phyloP scores from a whole-genome alignment of 169 alveolate genomes.

The Babesia sp. region DNA sequence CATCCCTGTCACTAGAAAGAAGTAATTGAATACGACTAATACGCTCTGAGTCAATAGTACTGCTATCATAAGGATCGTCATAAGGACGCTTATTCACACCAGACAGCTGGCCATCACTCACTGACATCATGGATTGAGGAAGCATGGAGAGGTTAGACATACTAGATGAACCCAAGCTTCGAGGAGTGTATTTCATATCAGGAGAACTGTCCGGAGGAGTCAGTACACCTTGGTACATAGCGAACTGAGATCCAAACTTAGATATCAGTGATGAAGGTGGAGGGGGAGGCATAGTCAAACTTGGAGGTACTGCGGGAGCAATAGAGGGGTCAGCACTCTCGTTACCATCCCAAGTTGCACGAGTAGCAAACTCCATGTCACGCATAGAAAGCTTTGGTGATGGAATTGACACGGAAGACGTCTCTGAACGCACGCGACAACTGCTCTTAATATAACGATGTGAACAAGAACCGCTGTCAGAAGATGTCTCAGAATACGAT shows the following conservation, averaged over 20 bases:
- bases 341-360: constrained; percentile 69
- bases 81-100: constrained; percentile 8
- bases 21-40: constrained; percentile 18
- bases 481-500: constrained; percentile 62
- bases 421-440: constrained; percentile 26
- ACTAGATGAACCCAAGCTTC: not conserved
- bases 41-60: constrained; percentile 29
- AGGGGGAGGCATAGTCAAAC: constrained; percentile 59
- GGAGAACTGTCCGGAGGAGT: constrained; percentile 59
- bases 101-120: not conserved
- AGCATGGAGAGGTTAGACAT: constrained; percentile 14
- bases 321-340: constrained; percentile 69
- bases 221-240: constrained; percentile 14
- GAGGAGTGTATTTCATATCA: constrained; percentile 30
- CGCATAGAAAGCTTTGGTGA: constrained; percentile 34
- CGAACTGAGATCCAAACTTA: constrained; percentile 24
- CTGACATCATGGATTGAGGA: constrained; percentile 15
- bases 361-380: constrained; percentile 54
- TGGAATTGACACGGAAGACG: constrained; percentile 9
- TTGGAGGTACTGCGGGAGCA: constrained; percentile 70
- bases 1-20: constrained; percentile 26
- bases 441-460: constrained; percentile 21
- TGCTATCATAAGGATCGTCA: constrained; percentile 22
- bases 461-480: constrained; percentile 61
- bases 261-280: constrained; percentile 55